Percentiles rank a stretch among this genome's conserved stretches.
These are phyloP conservation scores for Ilyonectria sp. DNA, from an alignment of 2,329 filamentous ascomycete species.

Conservation along the genomic window DNA sequence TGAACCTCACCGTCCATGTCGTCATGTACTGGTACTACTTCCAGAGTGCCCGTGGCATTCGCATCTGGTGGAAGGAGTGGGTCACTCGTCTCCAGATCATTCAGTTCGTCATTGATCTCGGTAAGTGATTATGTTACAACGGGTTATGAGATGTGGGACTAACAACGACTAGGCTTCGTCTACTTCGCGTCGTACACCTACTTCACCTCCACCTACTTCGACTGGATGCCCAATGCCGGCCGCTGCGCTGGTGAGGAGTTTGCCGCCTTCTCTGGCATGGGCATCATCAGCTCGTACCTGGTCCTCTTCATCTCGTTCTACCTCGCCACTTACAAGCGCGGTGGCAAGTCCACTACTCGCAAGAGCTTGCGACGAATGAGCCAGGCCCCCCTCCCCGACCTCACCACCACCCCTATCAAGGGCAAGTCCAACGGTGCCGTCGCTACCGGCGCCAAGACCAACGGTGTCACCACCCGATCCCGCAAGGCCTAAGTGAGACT, in stretches of 20 bases:
- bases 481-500: constrained; percentile 71
- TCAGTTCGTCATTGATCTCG: constrained; percentile 97
- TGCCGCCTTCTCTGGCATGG: constrained; percentile 92
- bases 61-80: constrained; percentile 99
- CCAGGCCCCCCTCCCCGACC: constrained; percentile 82
- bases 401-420: constrained; percentile 63
- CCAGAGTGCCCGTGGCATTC: constrained; percentile 95
- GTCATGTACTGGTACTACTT: constrained; percentile 99
- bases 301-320: constrained; percentile 99
- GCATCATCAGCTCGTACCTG: constrained; percentile 93
- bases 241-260: constrained; percentile 97
- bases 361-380: constrained; percentile 80
- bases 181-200: constrained; percentile 83
- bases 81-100: constrained; percentile 97
- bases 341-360: constrained; percentile 85
- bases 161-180: constrained; percentile 80
- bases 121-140: constrained; percentile 65
- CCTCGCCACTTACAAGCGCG: constrained; percentile 94
- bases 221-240: constrained; percentile 86
- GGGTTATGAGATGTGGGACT: constrained; percentile 19
- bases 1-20: constrained; percentile 95
- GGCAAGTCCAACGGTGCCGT: constrained; percentile 66
- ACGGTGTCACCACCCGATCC: constrained; percentile 75
- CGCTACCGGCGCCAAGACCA: constrained; percentile 69
- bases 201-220: constrained; percentile 99